Evolutionary conservation across 73 alveolate species (phyloP).

Genomic region (Paramecium octaurelia): DNA sequence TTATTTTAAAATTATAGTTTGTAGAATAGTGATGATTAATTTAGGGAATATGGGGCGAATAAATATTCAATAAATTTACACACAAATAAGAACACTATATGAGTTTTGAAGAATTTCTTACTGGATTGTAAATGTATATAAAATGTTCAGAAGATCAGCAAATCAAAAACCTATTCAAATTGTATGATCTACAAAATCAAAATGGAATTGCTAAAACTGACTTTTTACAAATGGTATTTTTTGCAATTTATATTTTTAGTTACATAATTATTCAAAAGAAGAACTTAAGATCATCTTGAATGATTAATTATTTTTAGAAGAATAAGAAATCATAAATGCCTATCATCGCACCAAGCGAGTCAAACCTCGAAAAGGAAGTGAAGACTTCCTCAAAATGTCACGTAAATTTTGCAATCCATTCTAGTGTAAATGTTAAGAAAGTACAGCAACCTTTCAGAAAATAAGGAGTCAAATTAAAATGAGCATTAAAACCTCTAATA

Average conservation of each 20-base stretch:
- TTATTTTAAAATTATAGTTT: slow-evolving; percentile 5
- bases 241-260: neutral
- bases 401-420: neutral
- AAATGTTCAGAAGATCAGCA: neutral
- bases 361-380: slow-evolving; percentile 9
- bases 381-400: neutral
- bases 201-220: slow-evolving; percentile 7
- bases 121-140: neutral
- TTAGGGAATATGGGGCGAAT: slow-evolving; percentile 44
- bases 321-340: neutral
- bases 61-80: neutral
- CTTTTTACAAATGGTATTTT: slow-evolving; percentile 12
- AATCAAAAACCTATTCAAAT: neutral
- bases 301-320: slow-evolving; percentile 25
- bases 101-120: neutral
- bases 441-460: neutral
- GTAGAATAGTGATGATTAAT: neutral
- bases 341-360: neutral
- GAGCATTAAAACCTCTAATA: neutral
- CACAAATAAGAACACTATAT: neutral
- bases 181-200: neutral
- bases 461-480: neutral
- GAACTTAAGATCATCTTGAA: neutral
- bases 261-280: slow-evolving; percentile 1
- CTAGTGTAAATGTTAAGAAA: neutral